These are phyloP conservation scores for Penicillium sp. DNA, from an alignment of 2,329 filamentous ascomycete species.

Conservation along the genomic window DNA sequence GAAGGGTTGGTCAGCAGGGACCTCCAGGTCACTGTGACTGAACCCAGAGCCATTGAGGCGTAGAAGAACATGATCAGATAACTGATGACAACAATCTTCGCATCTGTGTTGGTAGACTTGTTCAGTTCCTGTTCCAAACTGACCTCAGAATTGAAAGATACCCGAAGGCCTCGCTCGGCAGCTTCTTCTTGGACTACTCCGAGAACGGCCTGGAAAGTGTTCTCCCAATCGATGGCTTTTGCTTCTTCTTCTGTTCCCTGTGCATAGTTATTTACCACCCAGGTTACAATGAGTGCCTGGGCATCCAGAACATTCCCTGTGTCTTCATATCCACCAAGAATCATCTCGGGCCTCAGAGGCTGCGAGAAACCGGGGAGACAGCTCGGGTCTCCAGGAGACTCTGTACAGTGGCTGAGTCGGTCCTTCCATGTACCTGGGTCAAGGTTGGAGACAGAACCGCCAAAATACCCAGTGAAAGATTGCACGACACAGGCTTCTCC, in stretches of 20 bases:
- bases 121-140: conserved; percentile 94
- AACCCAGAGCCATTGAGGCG: conserved; percentile 86
- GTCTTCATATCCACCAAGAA: conserved; percentile 76
- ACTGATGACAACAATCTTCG: conserved; percentile 92
- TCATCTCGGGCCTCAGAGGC: conserved; percentile 78
- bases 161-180: conserved; percentile 68
- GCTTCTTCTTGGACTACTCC: conserved; percentile 80
- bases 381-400: conserved; percentile 66
- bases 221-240: conserved; percentile 85
- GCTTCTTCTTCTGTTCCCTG: conserved; percentile 70
- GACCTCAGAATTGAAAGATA: conserved; percentile 94
- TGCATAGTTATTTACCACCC: conserved; percentile 85
- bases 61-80: conserved; percentile 99
- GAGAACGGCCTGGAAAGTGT: conserved; percentile 69
- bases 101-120: conserved; percentile 97
- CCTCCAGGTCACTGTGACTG: conserved; percentile 73
- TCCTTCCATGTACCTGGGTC: conserved; percentile 68
- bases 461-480: conserved; percentile 86
- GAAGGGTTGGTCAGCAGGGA: conserved; percentile 79
- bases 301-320: conserved; percentile 66
- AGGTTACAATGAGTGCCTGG: conserved; percentile 80
- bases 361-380: conserved; percentile 89
- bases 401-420: conserved; percentile 69
- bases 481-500: conserved; percentile 89
- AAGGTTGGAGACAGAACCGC: conserved; percentile 62